These are phyloP conservation scores for Fusarium pilosicola DNA, from an alignment of 2,329 filamentous ascomycete genomes.

Conservation along the genomic window DNA sequence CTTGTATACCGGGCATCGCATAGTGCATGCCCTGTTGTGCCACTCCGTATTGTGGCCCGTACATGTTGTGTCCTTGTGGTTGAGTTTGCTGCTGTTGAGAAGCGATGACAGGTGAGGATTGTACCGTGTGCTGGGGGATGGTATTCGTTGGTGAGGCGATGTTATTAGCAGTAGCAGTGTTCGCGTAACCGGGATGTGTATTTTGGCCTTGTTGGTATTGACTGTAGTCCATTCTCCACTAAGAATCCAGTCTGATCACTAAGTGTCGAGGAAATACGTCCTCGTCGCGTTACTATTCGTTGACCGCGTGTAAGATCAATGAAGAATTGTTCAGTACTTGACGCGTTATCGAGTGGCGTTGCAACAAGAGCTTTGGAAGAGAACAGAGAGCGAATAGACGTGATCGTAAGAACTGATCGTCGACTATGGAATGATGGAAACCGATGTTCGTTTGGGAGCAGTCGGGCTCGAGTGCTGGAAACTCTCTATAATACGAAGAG, in stretches of 20 bases:
- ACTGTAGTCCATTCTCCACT: slow-evolving; percentile 77
- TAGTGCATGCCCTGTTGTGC: slow-evolving; percentile 80
- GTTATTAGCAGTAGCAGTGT: slow-evolving; percentile 63
- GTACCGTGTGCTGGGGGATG: slow-evolving; percentile 72
- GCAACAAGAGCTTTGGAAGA: slow-evolving; percentile 13
- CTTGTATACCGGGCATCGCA: slow-evolving; percentile 83
- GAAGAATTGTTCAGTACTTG: slow-evolving; percentile 6
- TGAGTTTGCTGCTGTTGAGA: slow-evolving; percentile 75
- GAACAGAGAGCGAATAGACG: slow-evolving; percentile 39
- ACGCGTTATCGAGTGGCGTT: slow-evolving; percentile 21
- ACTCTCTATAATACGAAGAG: slow-evolving; percentile 39
- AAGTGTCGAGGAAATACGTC: slow-evolving; percentile 43
- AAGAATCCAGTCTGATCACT: slow-evolving; percentile 41
- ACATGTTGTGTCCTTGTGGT: slow-evolving; percentile 78
- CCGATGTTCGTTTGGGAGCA: slow-evolving; percentile 51
- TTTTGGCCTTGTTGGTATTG: slow-evolving; percentile 74
- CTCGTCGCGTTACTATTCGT: slow-evolving; percentile 44
- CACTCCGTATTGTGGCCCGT: slow-evolving; percentile 81
- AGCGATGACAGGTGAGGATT: slow-evolving; percentile 83
- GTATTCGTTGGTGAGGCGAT: slow-evolving; percentile 80
- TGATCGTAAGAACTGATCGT: slow-evolving; percentile 38
- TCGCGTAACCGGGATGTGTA: slow-evolving; percentile 72
- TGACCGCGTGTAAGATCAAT: slow-evolving; percentile 20
- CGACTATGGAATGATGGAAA: slow-evolving; percentile 47
- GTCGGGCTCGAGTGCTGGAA: slow-evolving; percentile 58